A percentile compares a stretch with the other conserved stretches of the same genome.
Conservation (phyloP, 139 green algal species). For the Ettlia oleoabundans region DNA sequence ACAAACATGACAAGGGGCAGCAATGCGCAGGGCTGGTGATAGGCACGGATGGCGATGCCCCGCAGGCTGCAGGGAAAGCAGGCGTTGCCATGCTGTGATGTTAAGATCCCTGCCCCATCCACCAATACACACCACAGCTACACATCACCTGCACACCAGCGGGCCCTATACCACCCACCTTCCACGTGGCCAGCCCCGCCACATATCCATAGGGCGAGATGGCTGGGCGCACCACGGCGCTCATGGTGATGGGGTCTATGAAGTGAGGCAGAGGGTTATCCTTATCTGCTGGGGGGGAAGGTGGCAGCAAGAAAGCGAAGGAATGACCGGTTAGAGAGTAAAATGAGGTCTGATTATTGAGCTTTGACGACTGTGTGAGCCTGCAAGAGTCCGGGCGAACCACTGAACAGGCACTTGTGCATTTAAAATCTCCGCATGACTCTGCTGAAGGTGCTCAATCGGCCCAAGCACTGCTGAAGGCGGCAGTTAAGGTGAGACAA, state of each 20-base stretch:
- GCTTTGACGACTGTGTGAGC: too few relatives aligned
- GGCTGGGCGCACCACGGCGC: constrained; percentile 79
- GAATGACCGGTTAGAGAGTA: background rate
- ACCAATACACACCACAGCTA: background rate
- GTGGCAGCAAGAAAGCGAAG: background rate
- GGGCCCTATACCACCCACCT: constrained; percentile 29
- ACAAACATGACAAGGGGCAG: background rate
- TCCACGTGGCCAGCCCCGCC: constrained; percentile 92
- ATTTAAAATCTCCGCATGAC: too few relatives aligned
- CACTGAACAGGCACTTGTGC: background rate
- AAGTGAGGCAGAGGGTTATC: constrained; percentile 79
- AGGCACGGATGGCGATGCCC: too few relatives aligned
- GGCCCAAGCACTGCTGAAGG: too few relatives aligned
- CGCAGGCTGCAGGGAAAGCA: too few relatives aligned
- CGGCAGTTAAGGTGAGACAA: too few relatives aligned
- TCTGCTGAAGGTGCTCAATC: too few relatives aligned
- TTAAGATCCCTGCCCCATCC: too few relatives aligned
- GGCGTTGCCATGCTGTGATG: background rate
- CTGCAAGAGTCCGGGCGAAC: background rate
- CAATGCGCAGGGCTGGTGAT: background rate
- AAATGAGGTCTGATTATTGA: too few relatives aligned
- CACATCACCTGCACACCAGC: background rate
- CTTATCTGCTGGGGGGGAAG: constrained; percentile 18
- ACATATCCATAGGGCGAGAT: constrained; percentile 91
- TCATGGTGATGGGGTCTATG: constrained; percentile 85